Evolutionary conservation across 352 stramenopile genomes (phyloP), one percentile per base, ranked within the genome.

Genomic region (Phytopythium kandeliae): DNA sequence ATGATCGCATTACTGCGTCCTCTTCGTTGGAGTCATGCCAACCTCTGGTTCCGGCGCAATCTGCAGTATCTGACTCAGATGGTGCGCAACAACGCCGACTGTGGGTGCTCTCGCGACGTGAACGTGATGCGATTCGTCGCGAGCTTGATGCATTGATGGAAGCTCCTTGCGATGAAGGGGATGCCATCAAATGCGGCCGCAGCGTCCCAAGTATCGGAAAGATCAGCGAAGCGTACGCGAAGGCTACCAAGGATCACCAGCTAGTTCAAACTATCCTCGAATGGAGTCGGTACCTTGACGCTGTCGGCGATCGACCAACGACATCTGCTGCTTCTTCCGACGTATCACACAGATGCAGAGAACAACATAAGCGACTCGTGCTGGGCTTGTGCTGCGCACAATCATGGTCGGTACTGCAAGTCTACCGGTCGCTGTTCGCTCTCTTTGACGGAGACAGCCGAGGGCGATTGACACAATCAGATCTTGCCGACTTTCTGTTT

Each of bases 381-480:
- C 6, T 75, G 9, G 62, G 54, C 37, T 53, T 81, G 15, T 74
- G 67, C 48, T 73, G 71, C 41, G 57, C 54, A 3, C 67, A 55
- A 11, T 52, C 67, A 7, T 55, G 33, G 1, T 63, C 33, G 17
- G 63, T 55, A 16, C n/a, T 51, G 2, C 61, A 74, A 16, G 53
- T 79, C 0, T 60, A 73, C 46, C 62, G 74, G 1, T 56, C 67
- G 30, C 25, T 83, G 1, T 83, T 83, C 41, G 59, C 63, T 24
- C 33, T 81, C 0, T 71, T 81, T 22, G 71, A 85, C 34, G 50
- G 63, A 8, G 34, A 60, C n/a, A 68, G 36, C 16, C 63, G 50
- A 26, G 62, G 71, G 0, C 55, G 57, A 28, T 52, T 78, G 42
- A 62, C 56, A 8, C 33, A 48, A 7, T 34, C 54, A 0, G 46